Base-by-base conservation (phyloP, 305 asterid genomes). In the Fraxinus floribunda region DNA sequence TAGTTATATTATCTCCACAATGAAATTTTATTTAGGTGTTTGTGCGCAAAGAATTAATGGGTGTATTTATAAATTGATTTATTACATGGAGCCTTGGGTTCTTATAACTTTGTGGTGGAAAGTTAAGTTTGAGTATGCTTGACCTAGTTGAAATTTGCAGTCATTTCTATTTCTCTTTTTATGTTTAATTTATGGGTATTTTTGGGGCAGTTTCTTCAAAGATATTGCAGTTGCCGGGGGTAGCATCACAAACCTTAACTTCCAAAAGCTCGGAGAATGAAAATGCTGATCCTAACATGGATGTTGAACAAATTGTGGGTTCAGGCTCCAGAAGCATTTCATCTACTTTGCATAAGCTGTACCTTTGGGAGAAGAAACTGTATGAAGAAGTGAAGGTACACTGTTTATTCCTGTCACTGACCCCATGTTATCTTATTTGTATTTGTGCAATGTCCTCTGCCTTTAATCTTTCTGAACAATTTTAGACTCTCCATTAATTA, bases 341-440 rank as follows among this genome's bases (percentile, higher is more conserved):
- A 32, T 96, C 99, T 76, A 93, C 94, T 5, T 89, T 96, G 82
- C 98, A 92, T 52, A 94, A 94, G 89, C 87, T 96, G 77, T 87
- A 89, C 86, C 92, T 96, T 70, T 96, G 99, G 99, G 99, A 96
- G 94, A 96, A 94, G 88, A 96, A 96, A 83, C 86, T 96, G 85
- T 92, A 87, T 79, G 98, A 96, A 80, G 99, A 96, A 88, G 99
- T 96, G 36, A 96, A 94, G 99, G 99, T 96, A 88, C 80, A 71
- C 81, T 62, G 32, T 35, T 79, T 70, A 71, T 80, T 82, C 41
- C 73, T 78, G 38, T 49, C 81, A 77, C 79, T 78, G 16, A 10
- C 18, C 72, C 76, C 34, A 11, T 75, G 24, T 30, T 78, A 26
- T 81, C 78, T 72, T 68, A 70, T 73, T 70, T 6, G 6, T 73